phyloP scores from a whole-genome alignment of 2,329 filamentous ascomycete genomes.

The Thielaviopsis punctulata region DNA sequence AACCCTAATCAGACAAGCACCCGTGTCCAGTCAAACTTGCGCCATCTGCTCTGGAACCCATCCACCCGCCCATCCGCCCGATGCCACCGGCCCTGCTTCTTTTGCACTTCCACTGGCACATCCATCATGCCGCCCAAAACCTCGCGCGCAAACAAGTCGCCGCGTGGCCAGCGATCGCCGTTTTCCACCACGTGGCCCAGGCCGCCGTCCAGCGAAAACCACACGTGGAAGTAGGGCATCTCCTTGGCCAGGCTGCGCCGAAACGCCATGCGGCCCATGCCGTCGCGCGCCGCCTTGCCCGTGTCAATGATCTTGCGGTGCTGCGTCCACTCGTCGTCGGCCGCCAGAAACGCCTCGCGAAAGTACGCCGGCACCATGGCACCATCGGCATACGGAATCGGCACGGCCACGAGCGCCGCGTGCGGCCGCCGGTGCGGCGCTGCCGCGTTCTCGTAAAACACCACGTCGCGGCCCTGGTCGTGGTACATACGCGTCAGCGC shows the following conservation, averaged over 20 bases:
- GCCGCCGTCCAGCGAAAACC: constrained; percentile 85
- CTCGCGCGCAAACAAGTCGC: constrained; percentile 85
- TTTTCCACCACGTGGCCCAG: constrained; percentile 89
- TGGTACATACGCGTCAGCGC: constrained; percentile 85
- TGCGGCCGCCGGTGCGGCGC: constrained; percentile 61
- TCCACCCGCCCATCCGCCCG: constrained; percentile 53
- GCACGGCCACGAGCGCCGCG: constrained; percentile 70
- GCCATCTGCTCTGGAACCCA: constrained; percentile 69
- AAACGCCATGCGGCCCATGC: constrained; percentile 67
- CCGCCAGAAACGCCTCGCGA: constrained; percentile 73
- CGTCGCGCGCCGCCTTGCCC: constrained; percentile 40
- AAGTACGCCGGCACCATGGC: constrained; percentile 90
- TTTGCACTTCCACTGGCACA: constrained; percentile 62
- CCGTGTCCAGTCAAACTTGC: constrained; percentile 76
- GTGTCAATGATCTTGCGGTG: constrained; percentile 93
- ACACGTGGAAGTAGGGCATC: constrained; percentile 96
- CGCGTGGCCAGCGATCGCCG: constrained; percentile 64
- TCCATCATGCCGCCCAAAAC: constrained; percentile 86
- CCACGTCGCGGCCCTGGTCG: constrained; percentile 74
- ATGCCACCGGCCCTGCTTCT: constrained; percentile 76
- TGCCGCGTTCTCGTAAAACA: constrained; percentile 97
- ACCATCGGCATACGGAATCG: constrained; percentile 79
- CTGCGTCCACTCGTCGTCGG: constrained; percentile 89
- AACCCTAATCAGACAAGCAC: constrained; percentile 28
- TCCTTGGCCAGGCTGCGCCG: constrained; percentile 72